Percentiles rank a stretch among this genome's conserved stretches.
Evolutionary conservation across 116 monocot genomes (phyloP).

Genomic region (Thalassia testudinum): DNA sequence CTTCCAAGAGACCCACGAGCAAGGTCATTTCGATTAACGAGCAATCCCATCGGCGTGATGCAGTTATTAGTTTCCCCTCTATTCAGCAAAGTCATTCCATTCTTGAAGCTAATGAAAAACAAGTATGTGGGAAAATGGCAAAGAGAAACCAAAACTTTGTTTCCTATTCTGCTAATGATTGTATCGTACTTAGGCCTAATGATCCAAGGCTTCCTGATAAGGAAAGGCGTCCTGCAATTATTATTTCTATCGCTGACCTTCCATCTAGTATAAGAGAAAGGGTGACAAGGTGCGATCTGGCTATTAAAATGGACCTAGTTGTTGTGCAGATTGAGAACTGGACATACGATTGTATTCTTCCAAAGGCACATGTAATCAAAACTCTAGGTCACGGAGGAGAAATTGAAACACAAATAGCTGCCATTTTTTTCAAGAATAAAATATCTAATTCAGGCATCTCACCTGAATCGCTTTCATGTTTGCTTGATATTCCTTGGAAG

Average conservation of each 20-base stretch:
- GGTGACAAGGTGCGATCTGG: constrained; percentile 27
- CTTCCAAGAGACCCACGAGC: constrained; percentile 76
- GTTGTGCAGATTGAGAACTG: constrained; percentile 59
- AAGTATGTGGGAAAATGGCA: constrained; percentile 2
- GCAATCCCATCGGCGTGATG: constrained; percentile 46
- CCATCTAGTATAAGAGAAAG: constrained; percentile 32
- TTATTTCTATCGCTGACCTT: constrained; percentile 27
- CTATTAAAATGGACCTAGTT: constrained; percentile 54
- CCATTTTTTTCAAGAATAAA: constrained; percentile 82
- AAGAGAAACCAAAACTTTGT: constrained; percentile 15
- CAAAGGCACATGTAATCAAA: constrained; percentile 34
- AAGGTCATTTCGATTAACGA: constrained; percentile 60
- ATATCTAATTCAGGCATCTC: constrained; percentile 15
- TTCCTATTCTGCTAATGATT: constrained; percentile 3
- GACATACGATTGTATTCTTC: constrained; percentile 45
- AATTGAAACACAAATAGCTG: constrained; percentile 63
- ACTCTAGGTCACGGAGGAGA: constrained; percentile 60
- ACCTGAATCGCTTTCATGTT: constrained; percentile 31
- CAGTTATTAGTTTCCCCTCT: constrained; percentile 74
- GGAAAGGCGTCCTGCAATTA: no score
- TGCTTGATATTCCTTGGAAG: constrained; percentile 48
- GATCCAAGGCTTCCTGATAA: constrained; percentile 41
- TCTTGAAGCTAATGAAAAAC: not conserved
- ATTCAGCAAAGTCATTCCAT: constrained; percentile 4
- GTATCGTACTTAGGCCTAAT: constrained; percentile 38